A percentile compares a stretch with the other conserved stretches of the same genome.
Evolutionary conservation across 805 yeast genomes (phyloP).

Genomic region (Schizosaccharomyces lindneri): DNA sequence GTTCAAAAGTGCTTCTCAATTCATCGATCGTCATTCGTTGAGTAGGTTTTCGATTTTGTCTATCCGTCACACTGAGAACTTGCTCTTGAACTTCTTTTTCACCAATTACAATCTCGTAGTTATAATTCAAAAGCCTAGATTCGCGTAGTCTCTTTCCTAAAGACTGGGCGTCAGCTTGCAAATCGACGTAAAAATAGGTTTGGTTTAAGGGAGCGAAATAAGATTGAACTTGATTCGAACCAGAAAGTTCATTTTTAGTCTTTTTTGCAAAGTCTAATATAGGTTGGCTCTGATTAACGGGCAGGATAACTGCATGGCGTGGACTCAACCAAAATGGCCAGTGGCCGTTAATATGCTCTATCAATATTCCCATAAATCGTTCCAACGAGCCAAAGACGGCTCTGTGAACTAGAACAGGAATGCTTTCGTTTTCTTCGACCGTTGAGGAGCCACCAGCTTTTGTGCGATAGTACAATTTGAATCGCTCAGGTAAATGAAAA

Average conservation of each 20-base stretch:
- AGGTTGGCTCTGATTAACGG: slow-evolving; percentile 41
- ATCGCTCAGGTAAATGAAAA: slow-evolving; percentile 81
- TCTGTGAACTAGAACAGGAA: slow-evolving; percentile 91
- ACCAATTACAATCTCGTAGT: slow-evolving; percentile 64
- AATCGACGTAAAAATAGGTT: slow-evolving; percentile 43
- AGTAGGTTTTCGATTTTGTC: neutral
- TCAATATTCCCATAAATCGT: slow-evolving; percentile 67
- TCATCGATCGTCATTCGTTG: neutral
- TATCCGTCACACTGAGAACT: slow-evolving; percentile 25
- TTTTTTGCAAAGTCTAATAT: slow-evolving; percentile 24
- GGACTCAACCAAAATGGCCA: slow-evolving; percentile 98
- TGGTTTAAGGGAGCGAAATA: slow-evolving; percentile 30
- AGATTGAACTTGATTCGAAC: slow-evolving; percentile 11
- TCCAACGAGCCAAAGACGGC: slow-evolving; percentile 91
- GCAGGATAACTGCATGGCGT: slow-evolving; percentile 64
- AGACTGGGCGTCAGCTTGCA: slow-evolving; percentile 52
- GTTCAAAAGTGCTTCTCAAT: neutral
- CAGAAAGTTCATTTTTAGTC: slow-evolving; percentile 21
- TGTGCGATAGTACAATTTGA: slow-evolving; percentile 69
- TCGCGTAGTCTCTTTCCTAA: slow-evolving; percentile 61
- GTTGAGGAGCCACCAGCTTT: slow-evolving; percentile 14
- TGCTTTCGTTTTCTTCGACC: slow-evolving; percentile 23
- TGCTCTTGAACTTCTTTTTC: slow-evolving; percentile 47
- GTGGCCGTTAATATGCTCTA: slow-evolving; percentile 72
- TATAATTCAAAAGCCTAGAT: slow-evolving; percentile 48